Evolutionary conservation across 1,284 basidiomycete genomes (phyloP).

Genomic region (Inonotus obliquus): DNA sequence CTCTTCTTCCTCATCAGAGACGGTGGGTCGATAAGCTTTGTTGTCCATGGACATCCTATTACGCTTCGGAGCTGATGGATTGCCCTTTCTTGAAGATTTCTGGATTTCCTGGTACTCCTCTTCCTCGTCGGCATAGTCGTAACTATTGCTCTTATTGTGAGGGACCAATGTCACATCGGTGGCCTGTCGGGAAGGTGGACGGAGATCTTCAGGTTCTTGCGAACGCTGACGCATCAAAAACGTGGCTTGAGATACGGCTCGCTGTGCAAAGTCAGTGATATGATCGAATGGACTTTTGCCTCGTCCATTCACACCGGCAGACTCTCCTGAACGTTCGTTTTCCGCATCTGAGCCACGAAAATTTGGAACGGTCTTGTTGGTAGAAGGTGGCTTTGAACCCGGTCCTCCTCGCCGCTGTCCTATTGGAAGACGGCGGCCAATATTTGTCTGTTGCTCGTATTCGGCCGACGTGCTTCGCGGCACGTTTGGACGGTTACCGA

Average conservation of each 20-base stretch:
- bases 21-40: slow-evolving; percentile 68
- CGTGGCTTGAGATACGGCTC: slow-evolving; percentile 38
- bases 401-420: slow-evolving; percentile 40
- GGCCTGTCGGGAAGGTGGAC: slow-evolving; percentile 22
- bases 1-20: slow-evolving; percentile 53
- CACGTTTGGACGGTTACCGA: slow-evolving; percentile 43
- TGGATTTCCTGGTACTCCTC: slow-evolving; percentile 45
- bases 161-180: slow-evolving; percentile 31
- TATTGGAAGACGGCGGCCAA: slow-evolving; percentile 48
- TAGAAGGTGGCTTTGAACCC: slow-evolving; percentile 35
- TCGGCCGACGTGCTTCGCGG: slow-evolving; percentile 74
- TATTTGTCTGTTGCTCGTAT: slow-evolving; percentile 61
- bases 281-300: slow-evolving; percentile 62
- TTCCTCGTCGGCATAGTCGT: slow-evolving; percentile 76
- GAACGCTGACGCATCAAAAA: slow-evolving; percentile 60
- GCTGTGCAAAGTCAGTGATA: slow-evolving; percentile 48
- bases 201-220: slow-evolving; percentile 36
- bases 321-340: slow-evolving; percentile 30
- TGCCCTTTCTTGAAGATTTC: slow-evolving; percentile 33
- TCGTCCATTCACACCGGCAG: slow-evolving; percentile 29
- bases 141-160: slow-evolving; percentile 49
- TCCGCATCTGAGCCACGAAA: slow-evolving; percentile 61
- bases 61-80: slow-evolving; percentile 39
- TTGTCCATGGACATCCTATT: slow-evolving; percentile 68
- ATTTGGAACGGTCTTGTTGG: slow-evolving; percentile 44